These are phyloP conservation scores for Trypethelium eluteriae DNA, from an alignment of 495 filamentous ascomycete genomes.

Conservation along the genomic window DNA sequence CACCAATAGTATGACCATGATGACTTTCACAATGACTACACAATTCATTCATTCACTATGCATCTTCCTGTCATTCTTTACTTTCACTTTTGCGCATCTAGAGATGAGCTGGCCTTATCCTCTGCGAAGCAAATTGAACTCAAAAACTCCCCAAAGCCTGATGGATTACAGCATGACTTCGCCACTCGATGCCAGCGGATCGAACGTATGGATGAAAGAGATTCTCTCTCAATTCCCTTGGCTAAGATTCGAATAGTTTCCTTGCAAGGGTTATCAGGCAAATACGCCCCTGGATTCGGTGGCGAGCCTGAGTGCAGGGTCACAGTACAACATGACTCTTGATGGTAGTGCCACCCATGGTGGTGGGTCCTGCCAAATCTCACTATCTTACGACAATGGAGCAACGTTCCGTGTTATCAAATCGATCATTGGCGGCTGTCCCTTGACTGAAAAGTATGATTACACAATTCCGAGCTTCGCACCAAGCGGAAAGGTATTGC, in stretches of 20 bases:
- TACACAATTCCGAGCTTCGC: slow-evolving; percentile 59
- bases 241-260: slow-evolving; percentile 34
- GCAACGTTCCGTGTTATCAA: slow-evolving; percentile 57
- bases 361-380: slow-evolving; percentile 60
- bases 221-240: not conserved
- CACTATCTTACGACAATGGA: slow-evolving; percentile 56
- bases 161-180: slow-evolving; percentile 50
- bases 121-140: slow-evolving; percentile 47
- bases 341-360: slow-evolving; percentile 51
- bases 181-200: slow-evolving; percentile 43
- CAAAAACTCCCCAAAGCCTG: slow-evolving; percentile 35
- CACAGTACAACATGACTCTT: slow-evolving; percentile 50
- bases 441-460: slow-evolving; percentile 43
- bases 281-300: slow-evolving; percentile 41
- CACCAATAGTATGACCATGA: not conserved
- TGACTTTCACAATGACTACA: slow-evolving; percentile 4
- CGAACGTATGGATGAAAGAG: slow-evolving; percentile 26
- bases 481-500: slow-evolving; percentile 50
- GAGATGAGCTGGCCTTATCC: slow-evolving; percentile 50
- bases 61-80: not conserved
- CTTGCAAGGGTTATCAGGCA: slow-evolving; percentile 63
- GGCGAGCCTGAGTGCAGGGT: slow-evolving; percentile 49
- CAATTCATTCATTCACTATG: not conserved
- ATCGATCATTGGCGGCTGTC: slow-evolving; percentile 57
- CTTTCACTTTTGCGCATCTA: slow-evolving; percentile 48